A percentile compares a stretch with the other conserved stretches of the same genome.
Conservation (phyloP, 352 stramenopile genomes). For the Pelagophyceae sp. region DNA sequence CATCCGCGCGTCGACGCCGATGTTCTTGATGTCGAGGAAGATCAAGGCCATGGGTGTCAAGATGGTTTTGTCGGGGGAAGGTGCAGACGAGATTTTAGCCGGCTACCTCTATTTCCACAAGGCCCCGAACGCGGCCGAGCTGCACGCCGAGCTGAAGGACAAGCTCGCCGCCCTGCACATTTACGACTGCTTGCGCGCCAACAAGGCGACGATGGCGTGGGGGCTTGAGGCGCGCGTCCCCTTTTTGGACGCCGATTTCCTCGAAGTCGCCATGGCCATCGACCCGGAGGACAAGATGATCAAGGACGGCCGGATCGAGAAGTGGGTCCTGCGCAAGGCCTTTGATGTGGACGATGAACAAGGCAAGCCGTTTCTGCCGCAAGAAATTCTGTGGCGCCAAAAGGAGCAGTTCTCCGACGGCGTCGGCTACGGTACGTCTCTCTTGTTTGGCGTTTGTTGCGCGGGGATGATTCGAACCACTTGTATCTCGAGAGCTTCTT, state of each 20-base stretch:
- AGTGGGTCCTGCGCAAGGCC: constrained; percentile 96
- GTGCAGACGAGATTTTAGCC: constrained; percentile 94
- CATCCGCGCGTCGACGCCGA: constrained; percentile 93
- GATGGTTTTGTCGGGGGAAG: constrained; percentile 96
- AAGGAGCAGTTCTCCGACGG: constrained; percentile 99
- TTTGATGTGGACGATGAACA: constrained; percentile 92
- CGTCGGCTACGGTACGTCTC: constrained; percentile 96
- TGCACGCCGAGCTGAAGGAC: constrained; percentile 87
- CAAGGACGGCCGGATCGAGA: constrained; percentile 87
- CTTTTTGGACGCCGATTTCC: constrained; percentile 95
- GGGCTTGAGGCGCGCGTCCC: constrained; percentile 92
- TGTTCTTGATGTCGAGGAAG: constrained; percentile 98
- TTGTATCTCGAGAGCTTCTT: too few species aligned
- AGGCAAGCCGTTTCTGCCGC: constrained; percentile 92
- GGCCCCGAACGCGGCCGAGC: constrained; percentile 77
- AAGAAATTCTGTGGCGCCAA: constrained; percentile 96
- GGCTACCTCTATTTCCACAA: constrained; percentile 99
- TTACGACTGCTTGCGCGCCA: constrained; percentile 95
- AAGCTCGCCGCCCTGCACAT: constrained; percentile 92
- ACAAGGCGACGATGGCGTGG: constrained; percentile 96
- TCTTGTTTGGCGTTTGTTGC: too few species aligned
- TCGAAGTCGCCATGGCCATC: constrained; percentile 96
- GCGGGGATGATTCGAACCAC: too few species aligned
- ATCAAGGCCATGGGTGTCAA: constrained; percentile 99
- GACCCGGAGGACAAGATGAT: constrained; percentile 96